Evolutionary conservation across 2,329 filamentous ascomycete genomes (phyloP), one percentile per base, ranked within the genome.

Genomic region (Neurospora sp.): DNA sequence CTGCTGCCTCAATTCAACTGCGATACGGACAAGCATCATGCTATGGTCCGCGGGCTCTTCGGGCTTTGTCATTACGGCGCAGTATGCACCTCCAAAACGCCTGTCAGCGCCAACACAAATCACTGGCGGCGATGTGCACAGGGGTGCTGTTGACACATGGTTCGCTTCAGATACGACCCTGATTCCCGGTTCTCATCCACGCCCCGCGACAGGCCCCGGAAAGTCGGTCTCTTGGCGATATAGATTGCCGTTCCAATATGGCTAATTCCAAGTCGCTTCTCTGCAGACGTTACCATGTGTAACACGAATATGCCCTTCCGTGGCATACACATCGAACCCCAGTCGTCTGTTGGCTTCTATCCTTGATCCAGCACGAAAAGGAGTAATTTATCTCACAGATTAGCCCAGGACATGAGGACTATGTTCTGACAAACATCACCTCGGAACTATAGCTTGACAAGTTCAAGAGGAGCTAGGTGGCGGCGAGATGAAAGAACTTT

Each of bases 111-210:
- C 69, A 73, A 72, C 71, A 62, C 70, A 70, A 72, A 58, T 68
- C 71, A 69, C 42, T 43, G 43, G 46, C 68, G 52, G 42, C 46
- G 40, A 70, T 46, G 68, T 38, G 70, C 66, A 68, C 70, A 67
- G 71, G 73, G 74, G 70, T 69, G 72, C 71, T 58, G 69, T 72
- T 69, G 23, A 62, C 70, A 68, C 71, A 75, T 70, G 74, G 75
- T 71, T 76, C 72, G 71, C 70, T 73, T 71, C 66, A 69, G 72
- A 76, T 78, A 75, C 69, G 71, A 78, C 76, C 75, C 75, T 76
- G 73, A 74, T 76, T 77, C 76, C 75, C 74, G 76, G 77, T 77
- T 76, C 72, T 72, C 66, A 72, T 69, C 67, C 71, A 66, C 71
- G 68, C 71, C 73, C 72, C 75, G 74, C 73, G 73, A 71, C 68